Percentiles rank a stretch among this genome's conserved stretches.
Evolutionary conservation across 116 monocot genomes (phyloP).

Genomic region (Zostera marina): DNA sequence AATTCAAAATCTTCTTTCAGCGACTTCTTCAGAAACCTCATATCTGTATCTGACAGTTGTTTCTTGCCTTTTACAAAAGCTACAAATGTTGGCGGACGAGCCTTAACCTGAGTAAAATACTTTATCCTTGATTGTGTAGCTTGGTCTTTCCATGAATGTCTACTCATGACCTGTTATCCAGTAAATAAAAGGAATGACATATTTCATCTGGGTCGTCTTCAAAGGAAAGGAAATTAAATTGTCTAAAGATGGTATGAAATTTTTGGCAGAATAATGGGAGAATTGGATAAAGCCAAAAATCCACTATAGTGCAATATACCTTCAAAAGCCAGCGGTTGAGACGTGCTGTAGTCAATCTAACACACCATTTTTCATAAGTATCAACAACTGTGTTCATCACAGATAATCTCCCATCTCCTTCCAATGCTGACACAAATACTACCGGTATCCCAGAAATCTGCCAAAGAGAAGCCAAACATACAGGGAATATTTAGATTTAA

Average conservation of each 20-base stretch:
- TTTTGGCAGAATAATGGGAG: background rate
- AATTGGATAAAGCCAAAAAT: background rate
- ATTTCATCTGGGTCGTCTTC: background rate
- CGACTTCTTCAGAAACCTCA: conserved; percentile 71
- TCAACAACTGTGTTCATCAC: conserved; percentile 70
- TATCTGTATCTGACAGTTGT: conserved; percentile 52
- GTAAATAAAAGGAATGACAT: background rate
- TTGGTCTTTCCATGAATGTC: conserved; percentile 93
- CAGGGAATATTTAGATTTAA: background rate
- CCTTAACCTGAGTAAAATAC: conserved; percentile 95
- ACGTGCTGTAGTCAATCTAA: conserved; percentile 71
- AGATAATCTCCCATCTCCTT: conserved; percentile 55
- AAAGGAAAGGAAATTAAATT: background rate
- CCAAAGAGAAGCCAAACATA: conserved; percentile 1
- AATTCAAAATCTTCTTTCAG: conserved; percentile 86
- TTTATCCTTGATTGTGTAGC: conserved; percentile 76
- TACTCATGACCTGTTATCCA: conserved; percentile 71
- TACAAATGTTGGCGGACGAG: conserved; percentile 87
- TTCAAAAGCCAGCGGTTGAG: conserved; percentile 88
- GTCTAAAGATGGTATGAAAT: background rate
- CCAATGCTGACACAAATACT: conserved; percentile 89
- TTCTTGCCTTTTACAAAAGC: conserved; percentile 73
- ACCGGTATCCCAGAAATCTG: conserved; percentile 89
- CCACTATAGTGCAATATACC: conserved; percentile 19
- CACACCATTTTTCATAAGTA: conserved; percentile 82